Percentiles rank a stretch among this genome's conserved stretches.
These are phyloP conservation scores for Yamadazyma blattariae DNA, from an alignment of 1,139 yeast species.

Conservation along the genomic window DNA sequence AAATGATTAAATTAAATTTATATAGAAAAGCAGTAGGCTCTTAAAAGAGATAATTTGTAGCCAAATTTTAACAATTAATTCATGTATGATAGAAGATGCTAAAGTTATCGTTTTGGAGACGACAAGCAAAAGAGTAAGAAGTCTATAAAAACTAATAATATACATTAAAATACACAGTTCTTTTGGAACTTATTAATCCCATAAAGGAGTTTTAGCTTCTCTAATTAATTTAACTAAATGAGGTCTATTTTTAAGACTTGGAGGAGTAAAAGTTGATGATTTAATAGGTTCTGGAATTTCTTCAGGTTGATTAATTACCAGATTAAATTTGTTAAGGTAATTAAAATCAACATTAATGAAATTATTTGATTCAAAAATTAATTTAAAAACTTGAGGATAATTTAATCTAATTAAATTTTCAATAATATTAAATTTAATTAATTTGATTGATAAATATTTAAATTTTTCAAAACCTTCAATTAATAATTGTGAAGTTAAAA, in stretches of 20 bases:
- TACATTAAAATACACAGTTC: no score
- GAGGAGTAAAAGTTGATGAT: conserved; percentile 29
- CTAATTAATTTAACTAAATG: conserved; percentile 33
- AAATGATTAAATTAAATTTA: no score
- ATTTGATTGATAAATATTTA: conserved; percentile 44
- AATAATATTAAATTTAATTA: conserved; percentile 44
- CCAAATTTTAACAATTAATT: no score
- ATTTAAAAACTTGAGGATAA: conserved; percentile 18
- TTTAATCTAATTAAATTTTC: conserved; percentile 3
- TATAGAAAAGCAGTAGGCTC: no score
- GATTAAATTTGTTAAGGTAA: conserved; percentile 19
- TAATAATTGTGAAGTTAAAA: conserved; percentile 10
- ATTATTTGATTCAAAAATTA: conserved; percentile 18
- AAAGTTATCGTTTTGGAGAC: no score
- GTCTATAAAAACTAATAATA: no score
- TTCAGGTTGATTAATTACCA: conserved; percentile 12
- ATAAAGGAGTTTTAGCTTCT: conserved; percentile 31
- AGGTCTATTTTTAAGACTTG: conserved; percentile 29
- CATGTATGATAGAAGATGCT: no score
- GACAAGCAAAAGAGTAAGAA: no score
- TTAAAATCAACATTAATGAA: conserved; percentile 28
- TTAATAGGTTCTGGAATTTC: not conserved
- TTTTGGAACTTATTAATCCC: no score
- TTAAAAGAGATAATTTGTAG: no score
- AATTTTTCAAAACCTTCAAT: conserved; percentile 46